Evolutionary conservation across 805 yeast species (phyloP).

Genomic region (Groenewaldozyma salmanticensis): DNA sequence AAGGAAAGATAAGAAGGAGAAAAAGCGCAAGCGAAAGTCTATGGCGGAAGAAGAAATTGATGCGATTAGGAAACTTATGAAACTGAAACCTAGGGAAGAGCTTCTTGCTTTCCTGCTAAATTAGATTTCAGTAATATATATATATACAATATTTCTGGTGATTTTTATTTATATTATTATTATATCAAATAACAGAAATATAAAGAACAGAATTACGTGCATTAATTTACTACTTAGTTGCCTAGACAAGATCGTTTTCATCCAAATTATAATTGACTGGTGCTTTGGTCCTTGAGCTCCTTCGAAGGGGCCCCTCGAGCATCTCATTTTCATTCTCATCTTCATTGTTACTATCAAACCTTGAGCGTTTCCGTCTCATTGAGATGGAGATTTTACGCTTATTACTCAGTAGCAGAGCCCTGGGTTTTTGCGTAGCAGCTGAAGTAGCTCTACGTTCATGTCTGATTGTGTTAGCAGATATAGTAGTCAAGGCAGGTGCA

Average conservation of each 20-base stretch:
- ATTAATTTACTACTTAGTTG: background rate
- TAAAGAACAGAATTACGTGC: background rate
- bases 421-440: background rate
- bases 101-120: slow-evolving; percentile 44
- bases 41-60: slow-evolving; percentile 23
- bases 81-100: slow-evolving; percentile 59
- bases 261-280: background rate
- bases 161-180: background rate
- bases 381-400: background rate
- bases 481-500: background rate
- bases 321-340: background rate
- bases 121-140: slow-evolving; percentile 1
- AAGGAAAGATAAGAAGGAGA: slow-evolving; percentile 26
- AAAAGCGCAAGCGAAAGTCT: background rate
- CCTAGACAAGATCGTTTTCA: background rate
- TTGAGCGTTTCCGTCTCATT: background rate
- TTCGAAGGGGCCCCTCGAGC: background rate
- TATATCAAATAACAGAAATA: background rate
- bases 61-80: slow-evolving; percentile 51
- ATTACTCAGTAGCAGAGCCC: background rate
- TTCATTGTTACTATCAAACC: background rate
- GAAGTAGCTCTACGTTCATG: background rate
- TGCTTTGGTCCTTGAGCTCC: background rate
- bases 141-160: slow-evolving; percentile 1
- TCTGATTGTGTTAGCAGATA: background rate